Conservation (phyloP, 306 rosid species). For the Geum urbanum region DNA sequence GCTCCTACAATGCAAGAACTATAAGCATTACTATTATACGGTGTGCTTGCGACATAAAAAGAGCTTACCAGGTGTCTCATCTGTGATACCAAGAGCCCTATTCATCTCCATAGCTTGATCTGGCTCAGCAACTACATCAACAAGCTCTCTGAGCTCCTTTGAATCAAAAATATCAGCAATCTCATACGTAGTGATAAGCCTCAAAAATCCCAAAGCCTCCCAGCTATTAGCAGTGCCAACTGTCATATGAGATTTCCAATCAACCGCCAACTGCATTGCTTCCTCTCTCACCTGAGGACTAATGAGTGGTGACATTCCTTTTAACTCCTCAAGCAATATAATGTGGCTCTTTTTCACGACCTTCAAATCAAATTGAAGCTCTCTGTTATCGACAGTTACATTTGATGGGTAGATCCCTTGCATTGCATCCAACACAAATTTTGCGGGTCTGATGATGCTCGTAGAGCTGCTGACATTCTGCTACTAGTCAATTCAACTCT, state of each 20-base stretch:
- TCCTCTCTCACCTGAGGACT: conserved; percentile 35
- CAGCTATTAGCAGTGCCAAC: conserved; percentile 10
- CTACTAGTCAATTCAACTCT: conserved; percentile 20
- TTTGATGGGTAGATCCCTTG: conserved; percentile 31
- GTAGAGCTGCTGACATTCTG: conserved; percentile 26
- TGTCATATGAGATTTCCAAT: conserved; percentile 40
- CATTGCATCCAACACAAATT: conserved; percentile 46
- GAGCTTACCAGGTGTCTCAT: too few relatives aligned
- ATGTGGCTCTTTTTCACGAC: conserved; percentile 37
- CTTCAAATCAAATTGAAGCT: conserved; percentile 26
- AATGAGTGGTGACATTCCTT: conserved; percentile 32
- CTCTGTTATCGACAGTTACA: neutral
- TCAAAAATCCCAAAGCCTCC: conserved; percentile 40
- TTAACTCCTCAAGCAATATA: conserved; percentile 35
- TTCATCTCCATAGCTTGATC: conserved; percentile 26
- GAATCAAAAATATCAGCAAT: conserved; percentile 23
- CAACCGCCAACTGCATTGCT: conserved; percentile 36
- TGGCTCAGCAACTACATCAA: conserved; percentile 27
- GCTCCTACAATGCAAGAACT: too few relatives aligned
- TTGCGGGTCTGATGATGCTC: conserved; percentile 34
- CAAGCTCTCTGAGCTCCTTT: conserved; percentile 24
- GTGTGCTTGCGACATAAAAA: too few relatives aligned
- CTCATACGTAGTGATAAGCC: conserved; percentile 33
- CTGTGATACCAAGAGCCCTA: conserved; percentile 26
- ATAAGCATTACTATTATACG: too few relatives aligned